Evolutionary conservation across 352 stramenopile genomes (phyloP), one percentile per base, ranked within the genome.

Genomic region (Blastocystis sp.): DNA sequence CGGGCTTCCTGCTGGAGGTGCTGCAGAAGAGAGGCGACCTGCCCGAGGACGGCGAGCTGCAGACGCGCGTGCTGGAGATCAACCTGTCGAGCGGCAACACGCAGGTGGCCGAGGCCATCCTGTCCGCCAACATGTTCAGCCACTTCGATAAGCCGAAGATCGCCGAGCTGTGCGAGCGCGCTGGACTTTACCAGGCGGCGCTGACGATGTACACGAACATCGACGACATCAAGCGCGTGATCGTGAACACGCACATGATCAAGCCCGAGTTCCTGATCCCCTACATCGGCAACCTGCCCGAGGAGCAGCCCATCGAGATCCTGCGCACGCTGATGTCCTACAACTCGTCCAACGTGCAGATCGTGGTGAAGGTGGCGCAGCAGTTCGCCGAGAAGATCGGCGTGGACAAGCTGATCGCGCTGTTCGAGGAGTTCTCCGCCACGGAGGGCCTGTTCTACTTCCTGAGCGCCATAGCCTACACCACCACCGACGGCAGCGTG

Each of bases 41-140:
- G 69, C 94, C 95, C 38, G 97, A 99, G 90, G 96, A 99, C 90
- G 96, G 95, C 7, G 98, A 98, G 90, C 91, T 99, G 69, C 97
- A 99, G 92, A 99, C 97, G 1, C 98, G 98, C 89, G 90, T 99
- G 65, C 91, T 99, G 48, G 97, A 99, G 90, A 99, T 99, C 92
- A 99, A 99, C 92, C 92, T 99, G 52, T 93, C 98, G n/a, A 96
- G 96, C 69, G 97, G 97, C 48, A 98, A 96, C 43, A 96, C 97
- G 38, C 96, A 99, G 91, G 96, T 99, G 48, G 97, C 96, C 11
- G 97, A 99, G 91, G 96, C 97, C 23, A 99, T 99, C 90, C 92
- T 99, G 89, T 92, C 94, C 69, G 98, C 98, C 89, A 97, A 98
- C 90, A 99, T 98, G 92, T 97, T 99, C 89, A 96, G 94, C 17